Evolutionary conservation across 768 basidiomycete genomes (phyloP), one percentile per base, ranked within the genome.

Genomic region (Lactifluus pinguis): DNA sequence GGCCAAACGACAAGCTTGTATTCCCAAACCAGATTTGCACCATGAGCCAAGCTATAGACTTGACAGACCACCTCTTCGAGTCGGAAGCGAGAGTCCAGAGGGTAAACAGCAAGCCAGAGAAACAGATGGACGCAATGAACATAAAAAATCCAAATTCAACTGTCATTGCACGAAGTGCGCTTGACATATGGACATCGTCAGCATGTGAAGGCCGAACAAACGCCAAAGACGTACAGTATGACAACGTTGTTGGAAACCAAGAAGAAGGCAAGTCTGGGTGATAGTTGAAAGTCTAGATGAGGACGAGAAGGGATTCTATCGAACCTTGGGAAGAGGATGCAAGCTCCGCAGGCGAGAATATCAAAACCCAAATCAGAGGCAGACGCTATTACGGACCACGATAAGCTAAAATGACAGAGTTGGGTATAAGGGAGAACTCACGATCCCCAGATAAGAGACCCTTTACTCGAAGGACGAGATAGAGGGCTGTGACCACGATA

Each of bases 21-120:
- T 86, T 88, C 0, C 89, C 89, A 62, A 92, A 90, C 89, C 90
- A 92, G 34, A 92, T 89, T 60, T 91, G 86, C 2, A 88, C 79
- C 85, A 92, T 86, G 10, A 92, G 72, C 90, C 90, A 93, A 0
- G 86, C 81, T 53, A 91, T 91, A 13, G 77, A 72, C 63, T 77
- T 81, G 25, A 76, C 51, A 14, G 68, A 67, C 76, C 76, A 77
- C 29, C 13, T 66, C n/a, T 71, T 25, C 25, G 25, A 25, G 25
- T 25, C 72, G 1, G 69, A 70, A 13, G 82, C 80, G n/a, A 84
- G 72, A 7, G 74, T 76, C 70, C 77, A 77, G 41, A 84, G 71
- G 0, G 83, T 82, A 62, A 80, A 80, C 8, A 81, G 74, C 21
- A 92, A 72, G 6, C 91, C 91, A 8, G 90, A 92, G 71, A 93